Evolutionary conservation across 768 basidiomycete species (phyloP), one percentile per base, ranked within the genome.

Genomic region (Nidula microcarpa): DNA sequence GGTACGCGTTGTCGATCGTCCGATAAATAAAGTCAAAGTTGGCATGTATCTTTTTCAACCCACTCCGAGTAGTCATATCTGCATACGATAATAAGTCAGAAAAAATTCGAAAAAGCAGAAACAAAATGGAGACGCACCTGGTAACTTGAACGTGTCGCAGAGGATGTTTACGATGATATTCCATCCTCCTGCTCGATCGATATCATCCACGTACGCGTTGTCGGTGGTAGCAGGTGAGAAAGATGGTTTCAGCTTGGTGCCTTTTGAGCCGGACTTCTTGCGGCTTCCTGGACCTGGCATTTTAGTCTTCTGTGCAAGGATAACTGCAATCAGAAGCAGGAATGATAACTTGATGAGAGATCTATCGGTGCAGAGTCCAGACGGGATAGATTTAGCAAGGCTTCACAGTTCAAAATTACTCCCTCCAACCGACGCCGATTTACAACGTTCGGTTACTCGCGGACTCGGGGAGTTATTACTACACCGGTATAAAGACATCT

Each of bases 1-100:
- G 61, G 57, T 80, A 86, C 1, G 75, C 68, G n/a, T 68, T 67
- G 45, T 85, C 78, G 23, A 86, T 72, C 30, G 71, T 72, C 13
- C 65, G 60, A 55, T 78, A 82, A 35, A 85, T 74, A 2, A 66
- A 67, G 43, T 77, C 75, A 58, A 88, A 86, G 58, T 80, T 76
- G 33, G 70, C 66, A 61, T 87, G 82, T 5, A 86, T 72, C 59
- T 80, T 84, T 65, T 84, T 87, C 55, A 88, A 66, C 10, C 84
- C 85, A 60, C 74, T 78, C 33, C 82, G 71, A 11, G 69, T 79
- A 5, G 73, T 70, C 14, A 86, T 67, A 62, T 86, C 86, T 87
- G 55, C 10, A 53, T 9, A 39, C 43, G 54, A 4, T 7, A 17
- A 14, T 16, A 33, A 34, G 43, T 41, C 39, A 41, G 39, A 3